These are phyloP conservation scores for Hirschfeldia incana DNA, from an alignment of 345 rosid species.

Conservation along the genomic window DNA sequence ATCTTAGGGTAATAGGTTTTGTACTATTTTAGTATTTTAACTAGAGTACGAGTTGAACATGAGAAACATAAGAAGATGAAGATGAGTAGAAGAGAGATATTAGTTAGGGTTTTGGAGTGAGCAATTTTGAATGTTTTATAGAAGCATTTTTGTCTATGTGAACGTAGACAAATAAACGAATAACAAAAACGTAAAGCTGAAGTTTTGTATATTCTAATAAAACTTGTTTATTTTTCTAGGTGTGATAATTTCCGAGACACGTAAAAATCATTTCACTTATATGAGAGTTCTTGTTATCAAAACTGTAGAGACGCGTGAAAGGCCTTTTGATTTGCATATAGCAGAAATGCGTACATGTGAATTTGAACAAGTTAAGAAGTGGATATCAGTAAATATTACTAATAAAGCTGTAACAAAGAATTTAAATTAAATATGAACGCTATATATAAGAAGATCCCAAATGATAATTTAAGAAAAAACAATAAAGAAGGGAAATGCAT, in stretches of 20 bases:
- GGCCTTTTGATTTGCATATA: background rate
- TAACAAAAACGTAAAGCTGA: slow-evolving; percentile 31
- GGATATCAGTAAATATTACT: slow-evolving; percentile 18
- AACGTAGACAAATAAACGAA: slow-evolving; percentile 23
- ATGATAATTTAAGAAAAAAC: background rate
- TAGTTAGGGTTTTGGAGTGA: slow-evolving; percentile 36
- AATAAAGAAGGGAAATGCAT: slow-evolving; percentile 20
- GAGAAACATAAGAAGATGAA: slow-evolving; percentile 16
- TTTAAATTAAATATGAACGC: slow-evolving; percentile 34
- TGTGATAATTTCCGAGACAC: slow-evolving; percentile 9
- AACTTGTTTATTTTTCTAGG: background rate
- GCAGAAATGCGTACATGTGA: slow-evolving; percentile 25
- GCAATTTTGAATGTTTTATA: slow-evolving; percentile 22
- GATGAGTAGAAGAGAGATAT: background rate
- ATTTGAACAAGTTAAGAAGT: slow-evolving; percentile 17
- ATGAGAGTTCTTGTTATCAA: background rate
- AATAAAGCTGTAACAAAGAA: slow-evolving; percentile 15
- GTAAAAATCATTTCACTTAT: slow-evolving; percentile 26
- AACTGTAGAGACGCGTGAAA: slow-evolving; percentile 36
- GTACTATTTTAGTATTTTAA: background rate
- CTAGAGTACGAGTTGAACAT: background rate
- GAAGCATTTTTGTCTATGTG: slow-evolving; percentile 32
- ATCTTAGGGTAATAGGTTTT: background rate
- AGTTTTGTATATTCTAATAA: slow-evolving; percentile 28
- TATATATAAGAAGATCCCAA: slow-evolving; percentile 15